Conservation (phyloP, 257 asterid genomes). For the Gardenia jasminoides region DNA sequence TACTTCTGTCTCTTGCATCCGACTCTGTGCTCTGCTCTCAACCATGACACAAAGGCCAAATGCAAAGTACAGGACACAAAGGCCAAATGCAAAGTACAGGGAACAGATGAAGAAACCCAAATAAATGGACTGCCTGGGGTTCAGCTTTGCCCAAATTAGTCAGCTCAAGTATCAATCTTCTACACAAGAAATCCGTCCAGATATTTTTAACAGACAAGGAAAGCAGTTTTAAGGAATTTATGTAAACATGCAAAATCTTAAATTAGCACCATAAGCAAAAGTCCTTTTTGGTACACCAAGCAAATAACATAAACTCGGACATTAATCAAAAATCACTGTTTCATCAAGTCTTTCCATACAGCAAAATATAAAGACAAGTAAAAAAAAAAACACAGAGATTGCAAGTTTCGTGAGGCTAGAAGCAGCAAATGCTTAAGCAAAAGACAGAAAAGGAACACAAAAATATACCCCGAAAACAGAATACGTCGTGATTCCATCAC, state of each 20-base stretch:
- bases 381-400: neutral
- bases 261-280: neutral
- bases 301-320: neutral
- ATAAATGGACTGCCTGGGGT: neutral
- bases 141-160: neutral
- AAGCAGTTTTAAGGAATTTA: neutral
- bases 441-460: neutral
- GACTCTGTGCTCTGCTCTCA: neutral
- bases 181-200: neutral
- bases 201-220: neutral
- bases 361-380: neutral
- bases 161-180: neutral
- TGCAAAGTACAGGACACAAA: neutral
- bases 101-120: neutral
- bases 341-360: neutral
- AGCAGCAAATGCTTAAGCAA: neutral
- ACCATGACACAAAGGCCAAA: neutral
- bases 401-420: neutral
- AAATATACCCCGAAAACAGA: slow-evolving; percentile 79
- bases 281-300: neutral
- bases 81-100: neutral
- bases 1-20: neutral
- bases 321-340: neutral
- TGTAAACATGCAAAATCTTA: neutral
- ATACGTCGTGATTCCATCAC: slow-evolving; percentile 87